Conservation (phyloP, 768 basidiomycete species). For the Serendipita sp. region DNA sequence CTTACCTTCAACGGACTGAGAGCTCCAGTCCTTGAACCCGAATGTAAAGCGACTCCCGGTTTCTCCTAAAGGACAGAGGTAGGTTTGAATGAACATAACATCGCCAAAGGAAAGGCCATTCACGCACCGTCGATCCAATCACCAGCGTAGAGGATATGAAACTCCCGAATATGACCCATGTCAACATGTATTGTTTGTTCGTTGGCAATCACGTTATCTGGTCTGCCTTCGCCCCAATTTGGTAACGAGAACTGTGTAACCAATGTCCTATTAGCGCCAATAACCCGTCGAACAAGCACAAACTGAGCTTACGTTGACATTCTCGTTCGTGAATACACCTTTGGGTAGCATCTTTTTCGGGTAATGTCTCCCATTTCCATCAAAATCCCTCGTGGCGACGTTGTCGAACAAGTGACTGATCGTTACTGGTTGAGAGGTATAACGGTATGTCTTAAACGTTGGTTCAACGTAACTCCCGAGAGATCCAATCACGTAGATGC, state of each 20-base stretch:
- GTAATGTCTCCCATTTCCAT: not conserved
- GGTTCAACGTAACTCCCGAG: not conserved
- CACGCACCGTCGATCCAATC: conserved; percentile 24
- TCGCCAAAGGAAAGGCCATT: not conserved
- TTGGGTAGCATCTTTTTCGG: not conserved
- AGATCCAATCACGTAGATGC: not conserved
- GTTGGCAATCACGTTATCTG: conserved; percentile 30
- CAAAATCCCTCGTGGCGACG: not conserved
- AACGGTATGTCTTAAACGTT: not conserved
- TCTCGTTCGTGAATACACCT: not conserved
- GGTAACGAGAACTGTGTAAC: not conserved
- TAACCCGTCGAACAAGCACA: not conserved
- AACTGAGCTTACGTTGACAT: not conserved
- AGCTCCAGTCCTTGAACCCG: conserved; percentile 12
- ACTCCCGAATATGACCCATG: conserved; percentile 17
- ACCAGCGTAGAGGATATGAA: conserved; percentile 31
- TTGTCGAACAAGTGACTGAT: conserved; percentile 2
- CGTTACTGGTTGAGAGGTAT: not conserved
- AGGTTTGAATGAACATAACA: not conserved
- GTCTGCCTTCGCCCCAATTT: not conserved
- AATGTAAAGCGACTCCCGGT: conserved; percentile 31
- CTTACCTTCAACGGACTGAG: conserved; percentile 11
- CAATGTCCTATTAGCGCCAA: not conserved
- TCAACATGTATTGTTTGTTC: conserved; percentile 25
- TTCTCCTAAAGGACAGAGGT: conserved; percentile 22